Base-by-base conservation (phyloP, 2,329 filamentous ascomycete species). In the Corinectria fuckeliana region DNA sequence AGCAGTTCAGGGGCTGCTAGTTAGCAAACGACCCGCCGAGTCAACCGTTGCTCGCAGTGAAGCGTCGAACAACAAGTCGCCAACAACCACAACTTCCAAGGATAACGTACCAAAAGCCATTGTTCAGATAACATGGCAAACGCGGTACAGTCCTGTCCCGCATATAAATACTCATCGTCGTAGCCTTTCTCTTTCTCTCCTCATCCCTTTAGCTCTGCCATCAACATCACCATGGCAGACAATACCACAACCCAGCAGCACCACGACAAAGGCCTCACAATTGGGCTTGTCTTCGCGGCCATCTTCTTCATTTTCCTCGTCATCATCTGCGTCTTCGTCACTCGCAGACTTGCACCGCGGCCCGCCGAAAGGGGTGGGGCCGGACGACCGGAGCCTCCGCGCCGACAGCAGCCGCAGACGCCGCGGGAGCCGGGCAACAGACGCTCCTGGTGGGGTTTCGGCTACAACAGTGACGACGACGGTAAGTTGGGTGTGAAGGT, bases 241-340 rank as follows among this genome's bases (percentile, higher is more conserved):
- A 10, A 45, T 28, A 28, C 2, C n/a, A 9, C n/a, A n/a, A 10
- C 42, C 20, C 8, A 28, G 9, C 8, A 45, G 16, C 42, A 23
- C 23, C 23, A n/a, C n/a, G n/a, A n/a, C 18, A 25, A 18, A 25
- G n/a, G 42, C 9, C n/a, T n/a, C n/a, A n/a, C n/a, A n/a, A n/a
- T n/a, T n/a, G n/a, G n/a, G n/a, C n/a, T n/a, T n/a, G n/a, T n/a
- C n/a, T n/a, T n/a, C n/a, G n/a, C n/a, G n/a, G n/a, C n/a, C n/a
- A n/a, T n/a, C 34, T 64, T 66, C 50, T 69, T 73, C 47, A 26
- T 66, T 32, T 21, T 65, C n/a, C n/a, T n/a, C 5, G 50, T 67
- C 41, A 55, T 74, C 6, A 53, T 55, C 14, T 56, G 62, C 13
- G 56, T 72, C 49, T 70, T 74, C 23, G 50, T 62, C 45, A 63